These are phyloP conservation scores for Podaxis sp. DNA, from an alignment of 768 basidiomycete species.

Conservation along the genomic window DNA sequence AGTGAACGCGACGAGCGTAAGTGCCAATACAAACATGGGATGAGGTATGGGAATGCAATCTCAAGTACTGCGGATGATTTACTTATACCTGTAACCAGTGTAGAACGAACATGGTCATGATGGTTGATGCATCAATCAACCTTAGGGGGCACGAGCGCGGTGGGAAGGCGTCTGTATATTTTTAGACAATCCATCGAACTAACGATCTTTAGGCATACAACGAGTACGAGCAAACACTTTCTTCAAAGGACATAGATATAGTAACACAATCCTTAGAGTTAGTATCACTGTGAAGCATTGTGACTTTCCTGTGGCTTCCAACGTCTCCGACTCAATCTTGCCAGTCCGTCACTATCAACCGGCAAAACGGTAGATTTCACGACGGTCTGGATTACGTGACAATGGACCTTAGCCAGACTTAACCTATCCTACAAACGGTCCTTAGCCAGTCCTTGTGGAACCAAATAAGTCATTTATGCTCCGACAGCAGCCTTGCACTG, in stretches of 20 bases:
- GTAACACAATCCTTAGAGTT: neutral
- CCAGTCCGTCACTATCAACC: too few species aligned
- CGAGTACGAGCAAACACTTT: too few species aligned
- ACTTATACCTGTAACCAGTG: neutral
- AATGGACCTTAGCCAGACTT: neutral
- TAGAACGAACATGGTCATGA: too few species aligned
- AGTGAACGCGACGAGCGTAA: neutral
- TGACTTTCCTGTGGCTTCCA: too few species aligned
- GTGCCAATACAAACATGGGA: neutral
- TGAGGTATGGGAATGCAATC: neutral
- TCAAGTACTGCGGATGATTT: neutral
- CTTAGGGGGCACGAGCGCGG: too few species aligned
- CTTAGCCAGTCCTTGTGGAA: neutral
- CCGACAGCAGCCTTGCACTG: slow-evolving; percentile 33
- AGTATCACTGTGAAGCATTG: neutral
- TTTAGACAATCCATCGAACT: too few species aligned
- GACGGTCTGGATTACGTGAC: neutral
- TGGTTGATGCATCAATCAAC: too few species aligned
- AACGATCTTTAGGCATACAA: too few species aligned
- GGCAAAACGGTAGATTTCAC: too few species aligned
- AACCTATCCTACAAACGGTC: neutral
- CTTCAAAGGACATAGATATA: too few species aligned
- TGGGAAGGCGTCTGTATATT: too few species aligned
- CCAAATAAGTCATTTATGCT: neutral
- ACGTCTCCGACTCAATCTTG: too few species aligned